Percentiles rank a stretch among this genome's conserved stretches.
Conservation (phyloP, 2,329 filamentous ascomycete species). For the Talaromyces piceae region DNA sequence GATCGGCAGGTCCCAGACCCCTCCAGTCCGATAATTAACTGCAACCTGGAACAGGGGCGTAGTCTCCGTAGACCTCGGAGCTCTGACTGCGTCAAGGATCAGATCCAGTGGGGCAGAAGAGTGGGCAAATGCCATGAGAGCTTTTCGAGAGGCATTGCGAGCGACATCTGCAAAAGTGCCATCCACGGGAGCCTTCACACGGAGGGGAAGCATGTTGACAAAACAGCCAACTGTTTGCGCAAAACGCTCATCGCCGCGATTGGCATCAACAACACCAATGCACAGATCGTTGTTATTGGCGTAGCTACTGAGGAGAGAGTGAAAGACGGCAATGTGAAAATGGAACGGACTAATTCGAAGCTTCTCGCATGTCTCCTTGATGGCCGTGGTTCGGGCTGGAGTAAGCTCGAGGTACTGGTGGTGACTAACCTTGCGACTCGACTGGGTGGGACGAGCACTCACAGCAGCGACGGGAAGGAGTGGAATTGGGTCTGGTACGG, state of each 20-base stretch:
- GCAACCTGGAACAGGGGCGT: neutral
- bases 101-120: neutral
- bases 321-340: slow-evolving; percentile 38
- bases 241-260: slow-evolving; percentile 26
- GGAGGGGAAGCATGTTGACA: slow-evolving; percentile 44
- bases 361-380: neutral
- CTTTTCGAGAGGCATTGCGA: neutral
- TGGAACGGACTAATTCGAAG: slow-evolving; percentile 32
- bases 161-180: slow-evolving; percentile 20
- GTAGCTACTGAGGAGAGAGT: slow-evolving; percentile 31
- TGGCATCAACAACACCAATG: slow-evolving; percentile 45
- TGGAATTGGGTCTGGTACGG: slow-evolving; percentile 21
- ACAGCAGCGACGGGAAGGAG: slow-evolving; percentile 18
- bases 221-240: slow-evolving; percentile 39
- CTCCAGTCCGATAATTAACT: slow-evolving; percentile 1
- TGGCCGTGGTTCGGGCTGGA: neutral
- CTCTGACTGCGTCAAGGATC: neutral
- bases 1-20: neutral
- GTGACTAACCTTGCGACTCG: neutral
- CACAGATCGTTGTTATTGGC: slow-evolving; percentile 24
- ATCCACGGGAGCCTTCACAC: slow-evolving; percentile 21
- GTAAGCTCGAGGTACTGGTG: neutral
- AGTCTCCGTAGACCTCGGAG: neutral
- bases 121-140: neutral
- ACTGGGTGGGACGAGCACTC: slow-evolving; percentile 26